Percentiles rank a stretch among this genome's conserved stretches.
Evolutionary conservation across 495 filamentous ascomycete genomes (phyloP).

Genomic region (Penicillium cinerascens): DNA sequence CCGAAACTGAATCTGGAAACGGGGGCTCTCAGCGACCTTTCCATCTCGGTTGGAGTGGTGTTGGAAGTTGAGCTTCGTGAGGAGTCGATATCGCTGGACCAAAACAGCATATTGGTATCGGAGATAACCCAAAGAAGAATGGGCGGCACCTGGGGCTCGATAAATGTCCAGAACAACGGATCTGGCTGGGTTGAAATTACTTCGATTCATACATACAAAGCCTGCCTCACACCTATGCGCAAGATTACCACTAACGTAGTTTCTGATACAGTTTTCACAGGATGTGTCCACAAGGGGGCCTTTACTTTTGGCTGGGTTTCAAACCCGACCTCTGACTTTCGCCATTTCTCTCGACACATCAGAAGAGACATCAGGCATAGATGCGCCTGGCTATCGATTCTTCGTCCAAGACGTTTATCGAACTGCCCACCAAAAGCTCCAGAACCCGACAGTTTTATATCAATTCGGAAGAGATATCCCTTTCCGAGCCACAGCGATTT

Average conservation of each 20-base stretch:
- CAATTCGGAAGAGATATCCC: background rate
- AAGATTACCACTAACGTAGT: background rate
- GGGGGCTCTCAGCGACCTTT: background rate
- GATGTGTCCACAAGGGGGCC: background rate
- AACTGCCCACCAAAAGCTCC: background rate
- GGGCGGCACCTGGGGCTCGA: background rate
- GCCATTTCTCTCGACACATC: background rate
- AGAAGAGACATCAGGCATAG: background rate
- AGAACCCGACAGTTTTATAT: background rate
- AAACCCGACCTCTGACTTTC: background rate
- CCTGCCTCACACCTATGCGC: background rate
- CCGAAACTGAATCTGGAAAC: background rate
- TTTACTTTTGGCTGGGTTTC: background rate
- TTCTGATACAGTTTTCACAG: background rate
- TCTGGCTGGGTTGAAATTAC: background rate
- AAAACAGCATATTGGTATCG: background rate
- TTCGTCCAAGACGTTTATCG: background rate
- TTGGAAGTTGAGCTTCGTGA: background rate
- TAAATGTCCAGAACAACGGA: background rate
- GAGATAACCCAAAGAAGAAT: background rate
- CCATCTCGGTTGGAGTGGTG: background rate
- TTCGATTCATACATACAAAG: background rate
- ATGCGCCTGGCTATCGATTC: background rate
- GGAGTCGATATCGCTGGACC: background rate
- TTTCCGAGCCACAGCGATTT: slow-evolving; percentile 50